Conservation (phyloP, 2,329 filamentous ascomycete species). For the Decorospora gaudefroyi region DNA sequence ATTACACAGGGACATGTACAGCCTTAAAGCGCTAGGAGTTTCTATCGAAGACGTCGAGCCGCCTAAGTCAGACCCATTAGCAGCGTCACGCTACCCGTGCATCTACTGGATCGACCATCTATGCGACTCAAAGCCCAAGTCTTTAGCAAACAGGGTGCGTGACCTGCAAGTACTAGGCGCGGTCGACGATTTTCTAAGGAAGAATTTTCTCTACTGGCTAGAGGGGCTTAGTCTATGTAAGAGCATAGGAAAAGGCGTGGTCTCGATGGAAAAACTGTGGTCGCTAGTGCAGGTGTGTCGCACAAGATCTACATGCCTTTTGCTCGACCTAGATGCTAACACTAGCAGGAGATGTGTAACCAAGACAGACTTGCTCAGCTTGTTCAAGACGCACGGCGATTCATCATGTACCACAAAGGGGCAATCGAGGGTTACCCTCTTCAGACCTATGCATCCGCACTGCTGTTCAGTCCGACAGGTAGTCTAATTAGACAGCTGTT, state of each 20-base stretch:
- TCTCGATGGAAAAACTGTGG: constrained; percentile 17
- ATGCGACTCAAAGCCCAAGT: constrained; percentile 15
- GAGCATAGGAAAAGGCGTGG: constrained; percentile 18
- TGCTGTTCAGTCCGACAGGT: too few species aligned
- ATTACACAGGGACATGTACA: constrained; percentile 26
- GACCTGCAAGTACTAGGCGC: neutral
- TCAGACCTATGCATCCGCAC: constrained; percentile 10
- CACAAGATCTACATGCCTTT: too few species aligned
- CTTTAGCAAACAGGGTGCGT: neutral
- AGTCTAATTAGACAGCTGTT: constrained; percentile 22
- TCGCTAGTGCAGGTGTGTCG: constrained; percentile 12
- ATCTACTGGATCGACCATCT: constrained; percentile 46
- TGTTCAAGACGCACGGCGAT: constrained; percentile 14
- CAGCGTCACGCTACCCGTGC: constrained; percentile 31
- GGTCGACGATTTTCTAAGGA: constrained; percentile 4
- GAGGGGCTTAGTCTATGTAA: constrained; percentile 23
- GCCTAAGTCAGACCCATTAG: constrained; percentile 31
- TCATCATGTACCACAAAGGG: too few species aligned
- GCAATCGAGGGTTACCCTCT: too few species aligned
- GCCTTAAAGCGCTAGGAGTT: constrained; percentile 19
- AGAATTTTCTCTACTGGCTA: constrained; percentile 7
- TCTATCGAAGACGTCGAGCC: constrained; percentile 23
- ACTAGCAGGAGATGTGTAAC: neutral
- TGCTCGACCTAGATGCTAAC: neutral
- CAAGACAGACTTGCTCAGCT: constrained; percentile 6